These are phyloP conservation scores for Citrullus colocynthis DNA, from an alignment of 306 rosid genomes.

Conservation along the genomic window DNA sequence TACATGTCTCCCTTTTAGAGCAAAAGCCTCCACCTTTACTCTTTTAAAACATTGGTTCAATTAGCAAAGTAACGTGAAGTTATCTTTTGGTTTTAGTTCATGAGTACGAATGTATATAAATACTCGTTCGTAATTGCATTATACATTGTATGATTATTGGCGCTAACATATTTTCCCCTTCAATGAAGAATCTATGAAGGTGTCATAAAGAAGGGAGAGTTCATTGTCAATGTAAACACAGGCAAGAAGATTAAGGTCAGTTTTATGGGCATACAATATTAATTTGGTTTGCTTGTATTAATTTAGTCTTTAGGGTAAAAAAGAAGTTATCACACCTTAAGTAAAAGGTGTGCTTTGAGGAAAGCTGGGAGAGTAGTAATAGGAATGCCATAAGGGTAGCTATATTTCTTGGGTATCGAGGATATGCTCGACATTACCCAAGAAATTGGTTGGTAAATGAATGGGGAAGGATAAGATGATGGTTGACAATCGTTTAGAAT, in stretches of 20 bases:
- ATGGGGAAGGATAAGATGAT: neutral
- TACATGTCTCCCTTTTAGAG: neutral
- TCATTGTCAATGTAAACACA: constrained; percentile 66
- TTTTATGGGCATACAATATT: neutral
- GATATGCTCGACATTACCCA: no score
- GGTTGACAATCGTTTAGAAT: neutral
- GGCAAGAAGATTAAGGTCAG: constrained; percentile 88
- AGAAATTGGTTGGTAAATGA: neutral
- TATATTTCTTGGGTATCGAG: no score
- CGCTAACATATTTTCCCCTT: constrained; percentile 9
- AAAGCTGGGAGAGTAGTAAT: no score
- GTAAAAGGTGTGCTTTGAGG: no score
- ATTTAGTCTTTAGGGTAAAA: no score
- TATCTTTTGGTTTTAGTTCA: neutral
- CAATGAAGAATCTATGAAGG: constrained; percentile 81
- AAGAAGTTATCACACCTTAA: no score
- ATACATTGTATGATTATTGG: neutral
- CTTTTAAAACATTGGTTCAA: neutral
- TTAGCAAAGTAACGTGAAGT: neutral
- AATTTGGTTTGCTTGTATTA: neutral
- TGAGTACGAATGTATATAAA: neutral
- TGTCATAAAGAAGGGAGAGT: constrained; percentile 86
- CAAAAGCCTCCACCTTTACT: neutral
- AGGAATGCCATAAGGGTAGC: no score
- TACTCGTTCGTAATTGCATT: neutral